Percentiles rank a stretch among this genome's conserved stretches.
These are phyloP conservation scores for Boletellus ananas DNA, from an alignment of 768 basidiomycete species.

Conservation along the genomic window DNA sequence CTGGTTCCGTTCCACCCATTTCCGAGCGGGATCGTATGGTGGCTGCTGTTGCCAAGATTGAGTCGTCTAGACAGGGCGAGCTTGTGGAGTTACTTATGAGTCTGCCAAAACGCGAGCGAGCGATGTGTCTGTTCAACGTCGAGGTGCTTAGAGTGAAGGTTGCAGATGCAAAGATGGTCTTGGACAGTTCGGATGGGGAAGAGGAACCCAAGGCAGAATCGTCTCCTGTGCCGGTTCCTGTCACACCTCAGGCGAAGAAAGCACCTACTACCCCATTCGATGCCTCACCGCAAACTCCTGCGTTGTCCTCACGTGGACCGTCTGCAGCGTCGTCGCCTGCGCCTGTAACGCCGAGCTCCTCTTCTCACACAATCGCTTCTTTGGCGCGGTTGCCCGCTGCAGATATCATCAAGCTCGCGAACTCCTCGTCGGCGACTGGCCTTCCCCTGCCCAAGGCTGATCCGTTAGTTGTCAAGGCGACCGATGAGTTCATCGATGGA, in stretches of 20 bases:
- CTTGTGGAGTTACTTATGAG: conserved; percentile 81
- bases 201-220: conserved; percentile 34
- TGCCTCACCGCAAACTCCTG: conserved; percentile 71
- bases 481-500: conserved; percentile 69
- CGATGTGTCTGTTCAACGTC: conserved; percentile 85
- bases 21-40: conserved; percentile 77
- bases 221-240: conserved; percentile 35
- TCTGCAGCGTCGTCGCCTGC: conserved; percentile 69
- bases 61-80: conserved; percentile 55
- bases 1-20: conserved; percentile 52
- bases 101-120: conserved; percentile 83
- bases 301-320: conserved; percentile 68
- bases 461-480: conserved; percentile 60
- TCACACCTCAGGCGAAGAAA: conserved; percentile 66
- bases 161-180: conserved; percentile 74
- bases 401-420: conserved; percentile 69
- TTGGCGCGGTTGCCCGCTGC: conserved; percentile 71
- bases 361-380: conserved; percentile 58
- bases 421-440: conserved; percentile 40
- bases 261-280: conserved; percentile 34
- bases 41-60: conserved; percentile 61
- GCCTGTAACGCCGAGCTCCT: conserved; percentile 54
- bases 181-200: conserved; percentile 68
- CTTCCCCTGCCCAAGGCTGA: conserved; percentile 69
- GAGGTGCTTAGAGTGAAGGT: conserved; percentile 77